Conservation (phyloP, 192 early-diverging fungal genomes). For the Rhizophlyctis rosea region DNA sequence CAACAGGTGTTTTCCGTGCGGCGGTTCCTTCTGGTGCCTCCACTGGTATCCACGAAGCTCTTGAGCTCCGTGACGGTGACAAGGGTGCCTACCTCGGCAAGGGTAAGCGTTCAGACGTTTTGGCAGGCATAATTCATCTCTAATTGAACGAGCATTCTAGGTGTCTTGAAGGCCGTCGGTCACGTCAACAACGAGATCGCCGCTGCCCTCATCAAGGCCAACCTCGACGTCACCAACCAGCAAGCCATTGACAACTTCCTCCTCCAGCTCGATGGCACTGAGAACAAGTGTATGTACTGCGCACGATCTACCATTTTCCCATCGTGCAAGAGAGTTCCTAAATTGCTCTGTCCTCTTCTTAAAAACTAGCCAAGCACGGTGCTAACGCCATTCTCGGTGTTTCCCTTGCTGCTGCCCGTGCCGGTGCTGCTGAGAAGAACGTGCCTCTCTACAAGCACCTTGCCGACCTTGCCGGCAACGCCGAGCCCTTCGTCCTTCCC, state of each 20-base stretch:
- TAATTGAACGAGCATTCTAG: too few species aligned
- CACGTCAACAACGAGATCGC: conserved; percentile 91
- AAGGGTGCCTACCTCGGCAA: conserved; percentile 89
- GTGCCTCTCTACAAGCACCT: conserved; percentile 95
- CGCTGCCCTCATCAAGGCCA: conserved; percentile 71
- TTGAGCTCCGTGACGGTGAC: conserved; percentile 93
- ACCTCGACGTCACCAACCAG: conserved; percentile 84
- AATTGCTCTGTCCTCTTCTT: neutral
- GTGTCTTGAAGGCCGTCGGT: conserved; percentile 83
- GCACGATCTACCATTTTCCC: neutral
- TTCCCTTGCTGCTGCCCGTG: conserved; percentile 92
- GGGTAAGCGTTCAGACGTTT: conserved; percentile 80
- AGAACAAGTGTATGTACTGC: conserved; percentile 73
- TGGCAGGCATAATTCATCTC: conserved; percentile 86
- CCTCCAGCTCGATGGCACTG: conserved; percentile 87
- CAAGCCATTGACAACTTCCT: conserved; percentile 87
- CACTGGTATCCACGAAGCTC: conserved; percentile 97
- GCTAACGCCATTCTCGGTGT: conserved; percentile 99
- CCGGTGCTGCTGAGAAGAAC: conserved; percentile 89
- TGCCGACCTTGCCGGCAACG: conserved; percentile 80
- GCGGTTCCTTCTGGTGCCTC: conserved; percentile 98
- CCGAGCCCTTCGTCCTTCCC: conserved; percentile 86
- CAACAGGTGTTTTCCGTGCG: conserved; percentile 82
- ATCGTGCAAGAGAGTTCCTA: too few species aligned
- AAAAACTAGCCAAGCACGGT: conserved; percentile 67